Evolutionary conservation across 495 filamentous ascomycete genomes (phyloP).

Genomic region (Penicillium silybi): DNA sequence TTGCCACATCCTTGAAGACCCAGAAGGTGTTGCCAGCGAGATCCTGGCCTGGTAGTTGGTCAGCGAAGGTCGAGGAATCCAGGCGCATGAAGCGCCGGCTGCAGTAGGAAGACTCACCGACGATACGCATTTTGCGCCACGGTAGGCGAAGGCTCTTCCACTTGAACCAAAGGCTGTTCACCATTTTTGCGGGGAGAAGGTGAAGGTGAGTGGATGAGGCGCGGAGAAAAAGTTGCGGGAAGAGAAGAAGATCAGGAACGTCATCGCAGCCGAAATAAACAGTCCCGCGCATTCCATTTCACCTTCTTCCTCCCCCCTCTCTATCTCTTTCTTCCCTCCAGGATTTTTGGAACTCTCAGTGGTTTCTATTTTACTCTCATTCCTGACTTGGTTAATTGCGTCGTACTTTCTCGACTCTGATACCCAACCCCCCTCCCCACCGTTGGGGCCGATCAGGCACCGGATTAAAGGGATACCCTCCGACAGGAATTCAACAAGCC

Average conservation of each 20-base stretch:
- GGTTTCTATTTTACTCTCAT: background rate
- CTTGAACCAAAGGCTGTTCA: constrained; percentile 66
- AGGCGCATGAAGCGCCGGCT: constrained; percentile 9
- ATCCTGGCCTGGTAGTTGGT: constrained; percentile 64
- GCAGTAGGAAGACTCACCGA: constrained; percentile 52
- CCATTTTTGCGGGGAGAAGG: constrained; percentile 13
- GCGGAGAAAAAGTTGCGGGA: constrained; percentile 16
- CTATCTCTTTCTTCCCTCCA: constrained; percentile 1
- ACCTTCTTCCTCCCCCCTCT: constrained; percentile 7
- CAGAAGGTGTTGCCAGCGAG: constrained; percentile 90
- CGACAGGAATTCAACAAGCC: constrained; percentile 3
- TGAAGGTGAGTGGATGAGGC: constrained; percentile 1
- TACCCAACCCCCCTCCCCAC: constrained; percentile 28
- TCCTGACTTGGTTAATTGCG: background rate
- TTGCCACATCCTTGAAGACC: constrained; percentile 73
- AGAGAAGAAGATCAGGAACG: constrained; percentile 21
- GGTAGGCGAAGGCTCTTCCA: constrained; percentile 84
- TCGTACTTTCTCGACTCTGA: constrained; percentile 5
- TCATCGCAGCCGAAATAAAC: constrained; percentile 28
- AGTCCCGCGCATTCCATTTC: constrained; percentile 26
- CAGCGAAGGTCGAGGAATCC: constrained; percentile 5
- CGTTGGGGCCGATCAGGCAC: constrained; percentile 23
- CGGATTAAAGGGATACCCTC: constrained; percentile 18
- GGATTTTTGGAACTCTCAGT: background rate
- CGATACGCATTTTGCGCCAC: constrained; percentile 78